These are phyloP conservation scores for Podospora pseudocomata DNA, from an alignment of 495 filamentous ascomycete genomes.

Conservation along the genomic window DNA sequence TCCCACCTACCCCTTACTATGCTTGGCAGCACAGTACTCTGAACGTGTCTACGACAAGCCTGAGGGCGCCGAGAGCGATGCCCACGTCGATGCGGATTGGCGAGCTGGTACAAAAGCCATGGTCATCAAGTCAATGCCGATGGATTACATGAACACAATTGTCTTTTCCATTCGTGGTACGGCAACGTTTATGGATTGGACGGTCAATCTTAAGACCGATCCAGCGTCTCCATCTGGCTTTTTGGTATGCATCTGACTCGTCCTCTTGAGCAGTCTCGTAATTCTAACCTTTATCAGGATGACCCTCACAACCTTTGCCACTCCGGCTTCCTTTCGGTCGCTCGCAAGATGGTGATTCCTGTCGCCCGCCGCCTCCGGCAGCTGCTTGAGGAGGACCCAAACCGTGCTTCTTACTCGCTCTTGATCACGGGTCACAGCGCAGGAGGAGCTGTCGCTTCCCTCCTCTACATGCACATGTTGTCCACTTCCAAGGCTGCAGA, in stretches of 20 bases:
- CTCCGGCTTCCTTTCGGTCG: constrained; percentile 70
- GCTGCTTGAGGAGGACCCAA: constrained; percentile 65
- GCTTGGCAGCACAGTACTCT: constrained; percentile 71
- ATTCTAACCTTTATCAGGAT: constrained; percentile 46
- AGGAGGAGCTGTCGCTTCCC: constrained; percentile 71
- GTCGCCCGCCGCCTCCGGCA: constrained; percentile 64
- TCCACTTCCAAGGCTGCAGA: constrained; percentile 47
- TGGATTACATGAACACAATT: constrained; percentile 71
- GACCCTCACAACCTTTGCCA: constrained; percentile 74
- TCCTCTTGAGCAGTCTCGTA: neutral
- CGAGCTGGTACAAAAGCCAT: constrained; percentile 73
- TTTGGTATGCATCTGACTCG: constrained; percentile 43
- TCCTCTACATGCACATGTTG: constrained; percentile 78
- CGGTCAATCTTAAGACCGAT: constrained; percentile 67
- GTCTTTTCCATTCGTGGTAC: constrained; percentile 78
- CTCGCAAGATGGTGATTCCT: constrained; percentile 66
- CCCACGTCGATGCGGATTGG: constrained; percentile 66
- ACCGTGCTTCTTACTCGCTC: constrained; percentile 62
- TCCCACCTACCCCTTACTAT: constrained; percentile 66
- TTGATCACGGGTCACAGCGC: constrained; percentile 82
- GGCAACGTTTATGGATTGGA: constrained; percentile 78
- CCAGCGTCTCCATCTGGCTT: constrained; percentile 63
- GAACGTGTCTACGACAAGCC: constrained; percentile 66
- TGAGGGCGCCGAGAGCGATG: constrained; percentile 52
- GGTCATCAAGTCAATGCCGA: constrained; percentile 71